Conservation (phyloP, 805 yeast genomes). For the Candida glaebosa region DNA sequence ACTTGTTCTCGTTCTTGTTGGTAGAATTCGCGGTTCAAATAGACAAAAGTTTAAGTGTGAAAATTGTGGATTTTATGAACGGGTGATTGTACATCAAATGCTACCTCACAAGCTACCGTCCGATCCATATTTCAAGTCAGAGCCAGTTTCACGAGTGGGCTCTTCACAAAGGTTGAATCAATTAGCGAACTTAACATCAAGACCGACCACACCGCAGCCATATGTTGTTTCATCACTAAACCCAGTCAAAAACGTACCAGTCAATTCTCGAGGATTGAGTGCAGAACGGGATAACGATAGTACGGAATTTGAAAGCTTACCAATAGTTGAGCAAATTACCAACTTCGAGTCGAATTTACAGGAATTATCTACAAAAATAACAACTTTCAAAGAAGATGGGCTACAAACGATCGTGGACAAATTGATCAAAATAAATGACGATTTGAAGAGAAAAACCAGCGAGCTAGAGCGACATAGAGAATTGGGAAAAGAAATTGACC, state of each 20-base stretch:
- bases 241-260: constrained; percentile 30
- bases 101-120: constrained; percentile 22
- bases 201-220: constrained; percentile 25
- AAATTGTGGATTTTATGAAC: background rate
- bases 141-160: constrained; percentile 35
- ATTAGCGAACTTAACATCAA: constrained; percentile 16
- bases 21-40: background rate
- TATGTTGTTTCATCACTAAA: constrained; percentile 38
- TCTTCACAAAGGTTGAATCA: constrained; percentile 31
- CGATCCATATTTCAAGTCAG: constrained; percentile 26
- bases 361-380: constrained; percentile 25
- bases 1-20: too few relatives aligned
- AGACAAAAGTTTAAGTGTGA: background rate
- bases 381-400: constrained; percentile 32
- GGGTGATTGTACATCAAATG: too few relatives aligned
- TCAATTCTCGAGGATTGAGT: constrained; percentile 10
- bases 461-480: constrained; percentile 27
- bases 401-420: constrained; percentile 20
- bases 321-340: constrained; percentile 27
- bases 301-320: constrained; percentile 26
- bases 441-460: constrained; percentile 20
- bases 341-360: constrained; percentile 28
- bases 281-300: constrained; percentile 12
- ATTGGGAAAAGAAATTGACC: constrained; percentile 18
- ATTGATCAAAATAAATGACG: constrained; percentile 26